A percentile compares a stretch with the other conserved stretches of the same genome.
Evolutionary conservation across 176 grass and related monocot genomes (phyloP).

Genomic region (Musa troglodytarum): DNA sequence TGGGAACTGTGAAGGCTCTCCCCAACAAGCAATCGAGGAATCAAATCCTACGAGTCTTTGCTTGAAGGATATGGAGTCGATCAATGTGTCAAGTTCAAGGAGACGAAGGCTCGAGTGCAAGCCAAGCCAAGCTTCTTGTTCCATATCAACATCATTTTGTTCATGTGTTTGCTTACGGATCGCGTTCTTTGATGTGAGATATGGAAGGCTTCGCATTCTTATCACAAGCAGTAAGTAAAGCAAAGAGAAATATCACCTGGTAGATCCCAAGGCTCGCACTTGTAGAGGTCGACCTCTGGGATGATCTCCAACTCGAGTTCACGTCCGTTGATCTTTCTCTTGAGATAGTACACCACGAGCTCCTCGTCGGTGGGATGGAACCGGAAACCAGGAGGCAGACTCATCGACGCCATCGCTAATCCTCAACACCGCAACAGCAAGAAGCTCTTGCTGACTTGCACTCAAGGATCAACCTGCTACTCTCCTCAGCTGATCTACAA

Average conservation of each 20-base stretch:
- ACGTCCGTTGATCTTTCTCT: slow-evolving; percentile 12
- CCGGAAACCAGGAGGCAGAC: slow-evolving; percentile 8
- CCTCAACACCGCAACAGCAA: neutral
- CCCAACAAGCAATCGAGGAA: neutral
- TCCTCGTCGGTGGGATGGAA: slow-evolving; percentile 17
- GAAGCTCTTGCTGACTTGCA: too few species aligned
- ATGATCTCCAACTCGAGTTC: slow-evolving; percentile 12
- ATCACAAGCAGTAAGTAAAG: too few species aligned
- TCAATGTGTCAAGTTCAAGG: neutral
- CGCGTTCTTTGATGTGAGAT: too few species aligned
- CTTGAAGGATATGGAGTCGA: neutral
- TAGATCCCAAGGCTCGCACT: slow-evolving; percentile 16
- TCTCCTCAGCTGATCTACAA: too few species aligned
- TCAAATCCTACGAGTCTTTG: neutral
- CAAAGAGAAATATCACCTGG: neutral
- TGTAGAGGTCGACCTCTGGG: slow-evolving; percentile 17
- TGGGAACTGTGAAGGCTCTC: too few species aligned
- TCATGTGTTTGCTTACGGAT: too few species aligned
- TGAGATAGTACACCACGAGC: slow-evolving; percentile 7
- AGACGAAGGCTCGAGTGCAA: too few species aligned
- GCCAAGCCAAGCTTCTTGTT: too few species aligned
- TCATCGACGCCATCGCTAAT: slow-evolving; percentile 1
- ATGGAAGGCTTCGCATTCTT: too few species aligned
- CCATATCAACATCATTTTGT: too few species aligned
- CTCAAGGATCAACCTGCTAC: too few species aligned